These are phyloP conservation scores for Rhodotorula glutinis DNA, from an alignment of 1,284 basidiomycete species.

Conservation along the genomic window DNA sequence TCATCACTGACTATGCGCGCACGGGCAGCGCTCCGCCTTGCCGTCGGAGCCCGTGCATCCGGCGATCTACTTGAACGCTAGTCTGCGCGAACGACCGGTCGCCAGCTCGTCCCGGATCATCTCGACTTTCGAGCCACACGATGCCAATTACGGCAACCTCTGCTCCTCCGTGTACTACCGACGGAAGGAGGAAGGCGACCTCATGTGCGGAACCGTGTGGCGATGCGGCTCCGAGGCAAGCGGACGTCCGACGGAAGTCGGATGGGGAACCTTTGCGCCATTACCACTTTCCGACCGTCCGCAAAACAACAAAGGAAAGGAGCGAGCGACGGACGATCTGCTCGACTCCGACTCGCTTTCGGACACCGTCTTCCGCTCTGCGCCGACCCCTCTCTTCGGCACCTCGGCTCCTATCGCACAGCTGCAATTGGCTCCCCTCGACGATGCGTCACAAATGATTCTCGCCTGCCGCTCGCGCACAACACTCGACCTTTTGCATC, in stretches of 20 bases:
- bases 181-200: neutral
- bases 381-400: conserved; percentile 1
- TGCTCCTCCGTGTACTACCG: neutral
- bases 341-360: neutral
- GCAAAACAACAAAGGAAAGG: conserved; percentile 14
- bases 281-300: neutral
- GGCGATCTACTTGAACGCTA: conserved; percentile 21
- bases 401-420: conserved; percentile 19
- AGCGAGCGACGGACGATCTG: neutral
- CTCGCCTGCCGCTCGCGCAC: conserved; percentile 25
- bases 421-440: conserved; percentile 15
- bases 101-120: conserved; percentile 6
- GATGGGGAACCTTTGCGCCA: conserved; percentile 15
- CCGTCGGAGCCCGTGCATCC: conserved; percentile 19
- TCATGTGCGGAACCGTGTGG: conserved; percentile 6
- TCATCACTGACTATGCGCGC: too few relatives aligned
- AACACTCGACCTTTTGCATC: conserved; percentile 15
- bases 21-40: neutral
- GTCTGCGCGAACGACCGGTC: neutral
- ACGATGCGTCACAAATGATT: neutral
- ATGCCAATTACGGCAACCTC: conserved; percentile 22
- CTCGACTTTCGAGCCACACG: neutral
- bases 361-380: neutral
- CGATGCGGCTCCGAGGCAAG: neutral
- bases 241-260: conserved; percentile 12